phyloP scores from a whole-genome alignment of 805 yeast species.

The Jamesozyma spencerorum region DNA sequence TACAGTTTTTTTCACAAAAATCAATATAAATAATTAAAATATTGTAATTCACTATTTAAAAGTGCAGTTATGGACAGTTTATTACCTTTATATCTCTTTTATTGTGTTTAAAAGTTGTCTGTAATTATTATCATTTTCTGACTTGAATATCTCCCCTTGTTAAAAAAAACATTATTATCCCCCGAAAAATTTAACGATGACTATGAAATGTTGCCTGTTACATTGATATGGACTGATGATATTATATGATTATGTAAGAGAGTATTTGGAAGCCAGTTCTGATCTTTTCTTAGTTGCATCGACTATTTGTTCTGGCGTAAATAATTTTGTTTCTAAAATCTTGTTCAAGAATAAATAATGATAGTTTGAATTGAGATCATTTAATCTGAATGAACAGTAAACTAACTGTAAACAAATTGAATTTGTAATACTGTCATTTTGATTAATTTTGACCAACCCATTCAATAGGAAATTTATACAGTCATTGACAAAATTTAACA shows the following conservation, averaged over 20 bases:
- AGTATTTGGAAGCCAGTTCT: conserved; percentile 26
- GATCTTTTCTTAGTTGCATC: conserved; percentile 26
- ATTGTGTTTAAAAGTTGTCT: too few species aligned
- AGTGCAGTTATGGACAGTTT: too few species aligned
- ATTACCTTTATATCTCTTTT: too few species aligned
- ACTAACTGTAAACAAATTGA: conserved; percentile 73
- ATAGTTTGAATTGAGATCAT: conserved; percentile 31
- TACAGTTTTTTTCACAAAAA: too few species aligned
- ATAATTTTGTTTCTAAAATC: conserved; percentile 18
- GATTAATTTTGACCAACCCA: conserved; percentile 6
- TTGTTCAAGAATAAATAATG: conserved; percentile 26
- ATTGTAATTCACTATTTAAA: too few species aligned
- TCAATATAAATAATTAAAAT: too few species aligned
- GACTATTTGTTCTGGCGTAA: conserved; percentile 15
- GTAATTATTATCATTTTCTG: too few species aligned
- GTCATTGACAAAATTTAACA: conserved; percentile 30
- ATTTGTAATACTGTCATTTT: conserved; percentile 33
- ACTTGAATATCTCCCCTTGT: conserved; percentile 1
- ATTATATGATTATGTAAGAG: conserved; percentile 5
- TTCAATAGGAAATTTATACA: conserved; percentile 27
- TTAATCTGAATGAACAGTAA: conserved; percentile 81
- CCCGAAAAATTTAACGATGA: too few species aligned
- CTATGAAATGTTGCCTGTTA: too few species aligned
- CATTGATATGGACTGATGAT: too few species aligned
- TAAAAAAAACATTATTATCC: neutral